Conservation (phyloP, 2,329 filamentous ascomycete species). For the Sporothrix brunneoviolacea region DNA sequence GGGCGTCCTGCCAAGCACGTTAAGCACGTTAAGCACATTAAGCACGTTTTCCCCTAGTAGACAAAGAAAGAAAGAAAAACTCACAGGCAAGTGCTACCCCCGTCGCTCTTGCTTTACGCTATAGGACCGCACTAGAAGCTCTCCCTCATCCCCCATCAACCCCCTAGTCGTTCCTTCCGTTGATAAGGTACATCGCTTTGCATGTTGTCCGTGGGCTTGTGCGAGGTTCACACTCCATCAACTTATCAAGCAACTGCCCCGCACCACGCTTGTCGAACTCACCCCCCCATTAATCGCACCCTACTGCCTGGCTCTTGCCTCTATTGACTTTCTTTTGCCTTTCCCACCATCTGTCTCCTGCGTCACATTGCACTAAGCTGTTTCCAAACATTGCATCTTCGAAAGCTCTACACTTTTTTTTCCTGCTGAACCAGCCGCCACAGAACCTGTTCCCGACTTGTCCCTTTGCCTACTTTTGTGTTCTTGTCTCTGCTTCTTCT, state of each 20-base stretch:
- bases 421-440: not conserved
- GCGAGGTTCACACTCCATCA: no score
- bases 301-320: not conserved
- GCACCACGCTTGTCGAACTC: no score
- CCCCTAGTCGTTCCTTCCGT: not conserved
- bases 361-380: conserved; percentile 5
- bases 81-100: not conserved
- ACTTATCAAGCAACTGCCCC: conserved; percentile 6
- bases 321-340: not conserved
- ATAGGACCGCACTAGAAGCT: conserved; percentile 8
- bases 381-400: not conserved
- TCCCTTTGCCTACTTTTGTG: not conserved
- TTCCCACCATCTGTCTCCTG: not conserved
- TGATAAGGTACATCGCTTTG: not conserved
- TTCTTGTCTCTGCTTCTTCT: not conserved
- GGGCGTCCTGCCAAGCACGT: not conserved
- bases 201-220: not conserved
- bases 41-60: no score
- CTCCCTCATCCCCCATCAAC: not conserved
- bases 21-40: not conserved
- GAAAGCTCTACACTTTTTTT: not conserved
- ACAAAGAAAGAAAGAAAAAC: no score
- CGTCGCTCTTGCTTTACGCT: conserved; percentile 2
- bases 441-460: not conserved
- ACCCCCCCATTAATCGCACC: no score